Percentiles rank a stretch among this genome's conserved stretches.
phyloP scores from a whole-genome alignment of 768 basidiomycete species.

The Tricholoma flavovirens region DNA sequence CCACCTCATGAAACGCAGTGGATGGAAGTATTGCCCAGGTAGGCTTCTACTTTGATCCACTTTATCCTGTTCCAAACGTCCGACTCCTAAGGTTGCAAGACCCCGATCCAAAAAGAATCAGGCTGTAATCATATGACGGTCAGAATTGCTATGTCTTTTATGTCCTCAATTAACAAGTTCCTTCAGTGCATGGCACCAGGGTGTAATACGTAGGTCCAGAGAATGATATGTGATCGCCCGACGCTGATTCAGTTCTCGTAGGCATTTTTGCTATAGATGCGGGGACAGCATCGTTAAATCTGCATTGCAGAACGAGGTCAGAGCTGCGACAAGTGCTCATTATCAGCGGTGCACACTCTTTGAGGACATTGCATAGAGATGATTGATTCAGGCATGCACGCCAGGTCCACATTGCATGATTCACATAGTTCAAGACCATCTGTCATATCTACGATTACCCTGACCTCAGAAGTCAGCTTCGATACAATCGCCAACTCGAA shows the following conservation, averaged over 20 bases:
- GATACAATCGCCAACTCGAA: too few species aligned
- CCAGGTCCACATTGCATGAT: too few species aligned
- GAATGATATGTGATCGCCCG: neutral
- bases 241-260: slow-evolving; percentile 1
- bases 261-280: slow-evolving; percentile 51
- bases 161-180: neutral
- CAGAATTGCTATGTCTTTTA: slow-evolving; percentile 15
- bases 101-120: slow-evolving; percentile 43
- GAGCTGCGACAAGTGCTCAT: slow-evolving; percentile 1
- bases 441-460: too few species aligned
- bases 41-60: slow-evolving; percentile 8
- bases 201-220: slow-evolving; percentile 40
- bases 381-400: neutral
- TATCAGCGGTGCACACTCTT: neutral
- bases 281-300: slow-evolving; percentile 37
- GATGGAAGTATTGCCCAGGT: slow-evolving; percentile 66
- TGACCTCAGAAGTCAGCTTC: too few species aligned
- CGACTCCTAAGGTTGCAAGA: slow-evolving; percentile 31
- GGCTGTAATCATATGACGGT: slow-evolving; percentile 62
- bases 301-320: neutral
- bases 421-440: too few species aligned
- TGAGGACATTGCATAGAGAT: neutral
- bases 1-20: slow-evolving; percentile 43
- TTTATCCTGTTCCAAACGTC: neutral
- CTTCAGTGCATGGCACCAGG: slow-evolving; percentile 47